Evolutionary conservation across 257 asterid genomes (phyloP).

Genomic region (Ocimum tenuiflorum): DNA sequence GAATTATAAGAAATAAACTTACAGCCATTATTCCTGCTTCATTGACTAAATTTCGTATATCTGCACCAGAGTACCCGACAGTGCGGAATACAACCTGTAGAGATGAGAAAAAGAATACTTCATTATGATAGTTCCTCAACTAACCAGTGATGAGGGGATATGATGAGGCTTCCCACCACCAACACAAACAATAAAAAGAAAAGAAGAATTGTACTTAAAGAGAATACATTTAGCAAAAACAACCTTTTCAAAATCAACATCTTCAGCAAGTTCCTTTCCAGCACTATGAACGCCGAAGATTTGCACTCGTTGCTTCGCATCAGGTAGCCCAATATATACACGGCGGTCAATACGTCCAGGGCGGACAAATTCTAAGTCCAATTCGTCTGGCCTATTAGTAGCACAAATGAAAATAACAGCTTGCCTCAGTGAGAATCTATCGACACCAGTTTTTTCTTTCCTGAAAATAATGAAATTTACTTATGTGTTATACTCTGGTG

Average conservation of each 20-base stretch:
- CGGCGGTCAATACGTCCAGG: slow-evolving; percentile 96
- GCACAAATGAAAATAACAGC: slow-evolving; percentile 95
- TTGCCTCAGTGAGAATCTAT: slow-evolving; percentile 84
- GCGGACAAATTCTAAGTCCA: slow-evolving; percentile 77
- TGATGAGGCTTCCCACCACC: background rate
- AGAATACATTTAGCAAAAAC: slow-evolving; percentile 14
- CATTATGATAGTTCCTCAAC: slow-evolving; percentile 13
- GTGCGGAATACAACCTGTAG: slow-evolving; percentile 95
- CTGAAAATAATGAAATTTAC: slow-evolving; percentile 37
- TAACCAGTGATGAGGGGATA: background rate
- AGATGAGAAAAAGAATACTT: slow-evolving; percentile 20
- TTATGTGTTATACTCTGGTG: background rate
- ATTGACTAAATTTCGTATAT: slow-evolving; percentile 83
- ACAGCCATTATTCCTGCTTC: slow-evolving; percentile 98
- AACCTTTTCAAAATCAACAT: slow-evolving; percentile 86
- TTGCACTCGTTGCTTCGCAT: slow-evolving; percentile 86
- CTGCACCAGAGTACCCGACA: slow-evolving; percentile 98
- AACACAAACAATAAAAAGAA: background rate
- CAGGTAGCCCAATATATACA: slow-evolving; percentile 87
- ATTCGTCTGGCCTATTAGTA: slow-evolving; percentile 94
- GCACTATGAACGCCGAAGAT: slow-evolving; percentile 94
- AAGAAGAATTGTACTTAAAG: background rate
- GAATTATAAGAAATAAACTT: slow-evolving; percentile 32
- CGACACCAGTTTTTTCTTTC: slow-evolving; percentile 77
- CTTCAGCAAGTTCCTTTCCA: slow-evolving; percentile 76